Conservation (phyloP, 2,329 filamentous ascomycete genomes). For the Fusarium praegraminearum region DNA sequence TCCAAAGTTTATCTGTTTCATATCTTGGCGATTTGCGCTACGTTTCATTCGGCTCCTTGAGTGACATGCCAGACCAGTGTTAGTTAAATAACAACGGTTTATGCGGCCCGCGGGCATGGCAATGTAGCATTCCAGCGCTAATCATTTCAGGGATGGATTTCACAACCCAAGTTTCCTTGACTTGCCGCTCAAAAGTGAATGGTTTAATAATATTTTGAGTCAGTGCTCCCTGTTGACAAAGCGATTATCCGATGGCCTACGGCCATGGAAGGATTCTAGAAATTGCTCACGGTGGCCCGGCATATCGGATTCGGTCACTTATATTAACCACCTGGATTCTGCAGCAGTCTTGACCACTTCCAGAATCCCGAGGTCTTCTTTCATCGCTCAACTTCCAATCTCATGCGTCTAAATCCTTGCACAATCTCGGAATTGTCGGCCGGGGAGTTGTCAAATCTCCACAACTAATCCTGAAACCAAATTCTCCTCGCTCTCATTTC, state of each 20-base stretch:
- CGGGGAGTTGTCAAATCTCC: constrained; percentile 35
- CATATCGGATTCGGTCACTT: constrained; percentile 5
- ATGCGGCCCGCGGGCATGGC: background rate
- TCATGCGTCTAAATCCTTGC: constrained; percentile 27
- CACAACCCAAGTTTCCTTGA: too few relatives aligned
- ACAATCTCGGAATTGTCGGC: constrained; percentile 44
- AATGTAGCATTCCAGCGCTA: background rate
- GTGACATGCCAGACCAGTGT: background rate
- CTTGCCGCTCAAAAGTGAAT: background rate
- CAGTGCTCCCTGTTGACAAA: background rate
- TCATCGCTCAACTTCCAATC: constrained; percentile 21
- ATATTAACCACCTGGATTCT: constrained; percentile 33
- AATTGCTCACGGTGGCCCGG: constrained; percentile 6
- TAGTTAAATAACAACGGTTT: background rate
- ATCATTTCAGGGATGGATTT: background rate
- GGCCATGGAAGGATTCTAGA: constrained; percentile 23
- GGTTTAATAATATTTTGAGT: background rate
- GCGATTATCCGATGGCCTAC: background rate
- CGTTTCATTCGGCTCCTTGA: constrained; percentile 27
- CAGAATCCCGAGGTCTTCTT: constrained; percentile 19
- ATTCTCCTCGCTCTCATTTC: constrained; percentile 40
- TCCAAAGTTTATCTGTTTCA: constrained; percentile 9
- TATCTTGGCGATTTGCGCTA: constrained; percentile 9
- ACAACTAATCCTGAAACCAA: constrained; percentile 47
- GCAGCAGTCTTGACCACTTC: constrained; percentile 34